Conservation (phyloP, 1,139 yeast species). For the Protomyces inouyei region DNA sequence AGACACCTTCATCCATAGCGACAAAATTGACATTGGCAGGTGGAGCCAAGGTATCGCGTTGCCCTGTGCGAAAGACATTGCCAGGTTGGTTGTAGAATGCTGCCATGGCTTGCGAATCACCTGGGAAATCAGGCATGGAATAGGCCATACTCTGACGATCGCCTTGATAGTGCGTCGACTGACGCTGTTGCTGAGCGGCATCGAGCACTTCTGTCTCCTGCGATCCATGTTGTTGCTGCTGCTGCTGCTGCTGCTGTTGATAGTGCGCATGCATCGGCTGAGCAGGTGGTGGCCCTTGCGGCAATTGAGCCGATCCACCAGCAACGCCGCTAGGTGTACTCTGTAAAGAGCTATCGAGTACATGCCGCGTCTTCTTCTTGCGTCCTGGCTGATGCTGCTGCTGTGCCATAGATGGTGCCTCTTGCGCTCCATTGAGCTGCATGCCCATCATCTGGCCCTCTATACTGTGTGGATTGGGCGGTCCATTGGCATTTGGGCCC, state of each 20-base stretch:
- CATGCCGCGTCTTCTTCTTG: conserved; percentile 17
- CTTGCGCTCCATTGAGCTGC: neutral
- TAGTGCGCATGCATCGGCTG: neutral
- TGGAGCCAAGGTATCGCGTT: conserved; percentile 43
- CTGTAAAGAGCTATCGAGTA: conserved; percentile 5
- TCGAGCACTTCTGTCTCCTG: neutral
- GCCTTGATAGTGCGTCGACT: neutral
- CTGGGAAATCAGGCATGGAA: neutral
- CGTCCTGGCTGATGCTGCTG: neutral
- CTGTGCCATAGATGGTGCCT: too few species aligned
- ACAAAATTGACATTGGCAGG: conserved; percentile 67
- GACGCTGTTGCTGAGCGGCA: neutral
- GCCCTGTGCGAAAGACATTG: conserved; percentile 12
- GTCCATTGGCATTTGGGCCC: neutral
- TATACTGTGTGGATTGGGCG: neutral
- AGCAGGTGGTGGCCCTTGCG: neutral
- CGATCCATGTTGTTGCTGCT: neutral
- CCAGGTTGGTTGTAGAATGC: neutral
- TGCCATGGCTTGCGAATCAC: neutral
- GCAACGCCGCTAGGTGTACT: neutral
- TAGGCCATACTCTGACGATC: neutral
- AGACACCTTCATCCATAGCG: conserved; percentile 74
- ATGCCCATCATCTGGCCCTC: neutral
- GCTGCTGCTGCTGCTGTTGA: neutral
- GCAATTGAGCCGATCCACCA: neutral